Percentiles rank a stretch among this genome's conserved stretches.
Evolutionary conservation across 495 filamentous ascomycete species (phyloP).

Genomic region (Trichoderma erinaceum): DNA sequence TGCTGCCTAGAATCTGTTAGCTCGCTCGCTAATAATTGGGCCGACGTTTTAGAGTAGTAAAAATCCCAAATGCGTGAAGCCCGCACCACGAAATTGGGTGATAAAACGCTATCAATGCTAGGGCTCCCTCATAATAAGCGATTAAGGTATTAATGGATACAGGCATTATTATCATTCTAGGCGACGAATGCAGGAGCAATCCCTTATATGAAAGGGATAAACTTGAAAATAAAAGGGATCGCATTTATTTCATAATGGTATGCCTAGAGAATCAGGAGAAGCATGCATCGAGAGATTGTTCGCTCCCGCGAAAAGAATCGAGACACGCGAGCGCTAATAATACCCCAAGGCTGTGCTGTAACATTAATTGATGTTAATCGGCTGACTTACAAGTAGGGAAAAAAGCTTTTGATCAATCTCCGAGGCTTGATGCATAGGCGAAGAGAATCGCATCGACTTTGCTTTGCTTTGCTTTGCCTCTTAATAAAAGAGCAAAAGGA

Average conservation of each 20-base stretch:
- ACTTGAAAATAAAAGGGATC: no score
- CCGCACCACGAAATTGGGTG: constrained; percentile 1
- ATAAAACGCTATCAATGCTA: not conserved
- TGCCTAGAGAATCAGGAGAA: not conserved
- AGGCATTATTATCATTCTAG: not conserved
- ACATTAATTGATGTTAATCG: not conserved
- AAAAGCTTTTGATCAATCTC: constrained; percentile 9
- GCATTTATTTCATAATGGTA: no score
- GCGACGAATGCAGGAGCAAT: not conserved
- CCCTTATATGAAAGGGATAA: no score
- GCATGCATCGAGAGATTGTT: not conserved
- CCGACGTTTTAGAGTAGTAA: not conserved
- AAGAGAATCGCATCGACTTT: not conserved
- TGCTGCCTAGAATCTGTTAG: not conserved
- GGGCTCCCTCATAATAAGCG: no score
- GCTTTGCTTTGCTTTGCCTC: not conserved
- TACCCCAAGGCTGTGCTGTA: not conserved
- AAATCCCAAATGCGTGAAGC: not conserved
- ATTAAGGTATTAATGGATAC: not conserved
- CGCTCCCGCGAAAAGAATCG: not conserved
- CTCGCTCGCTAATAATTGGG: not conserved
- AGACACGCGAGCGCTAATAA: not conserved
- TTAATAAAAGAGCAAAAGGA: not conserved
- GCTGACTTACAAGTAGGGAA: not conserved
- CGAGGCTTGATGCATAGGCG: not conserved